Evolutionary conservation across 495 filamentous ascomycete genomes (phyloP), one percentile per base, ranked within the genome.

Genomic region (Podospora anserina): DNA sequence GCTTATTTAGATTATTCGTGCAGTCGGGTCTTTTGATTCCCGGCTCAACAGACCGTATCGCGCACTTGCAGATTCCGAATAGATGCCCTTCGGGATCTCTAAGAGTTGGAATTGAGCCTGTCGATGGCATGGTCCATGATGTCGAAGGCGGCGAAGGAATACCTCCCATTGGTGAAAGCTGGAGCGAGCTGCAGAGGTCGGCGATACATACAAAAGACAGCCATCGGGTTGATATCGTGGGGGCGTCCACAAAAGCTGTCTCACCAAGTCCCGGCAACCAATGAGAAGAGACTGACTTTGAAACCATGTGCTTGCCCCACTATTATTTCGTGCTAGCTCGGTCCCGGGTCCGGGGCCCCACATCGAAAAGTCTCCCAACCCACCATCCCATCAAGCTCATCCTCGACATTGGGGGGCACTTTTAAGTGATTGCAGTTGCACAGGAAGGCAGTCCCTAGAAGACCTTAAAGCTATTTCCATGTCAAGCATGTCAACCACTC

Each of bases 1-100:
- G 71, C 68, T 66, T 73, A 73, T 57, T 68, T 70, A 70, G 26
- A 70, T 70, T 73, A 68, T n/a, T 68, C 58, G 63, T 67, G 64
- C 61, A 65, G 44, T 23, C 49, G 49, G 30, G 7, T 32, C 30
- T 32, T 32, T 4, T 5, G 30, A 32, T 32, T 32, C 30, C 39
- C 13, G 39, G 39, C 39, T 49, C 6, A 11, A 49, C 39, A 13
- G 13, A 49, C 39, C 6, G 39, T 11, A 49, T 49, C 39, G 7
- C 39, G 39, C 39, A 49, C 13, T 18, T 49, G 39, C 39, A 49
- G 39, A 49, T 49, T 49, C 39, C 5, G 13, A 49, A 18, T 11
- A 49, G 39, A 49, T 16, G 15, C 39, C 39, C 6, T 11, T 11
- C 39, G 13, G 2, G 39, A 49, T 49, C 15, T 6, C 13, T 49